phyloP scores from a whole-genome alignment of 257 asterid species.

The Nicotiana sylvestris region DNA sequence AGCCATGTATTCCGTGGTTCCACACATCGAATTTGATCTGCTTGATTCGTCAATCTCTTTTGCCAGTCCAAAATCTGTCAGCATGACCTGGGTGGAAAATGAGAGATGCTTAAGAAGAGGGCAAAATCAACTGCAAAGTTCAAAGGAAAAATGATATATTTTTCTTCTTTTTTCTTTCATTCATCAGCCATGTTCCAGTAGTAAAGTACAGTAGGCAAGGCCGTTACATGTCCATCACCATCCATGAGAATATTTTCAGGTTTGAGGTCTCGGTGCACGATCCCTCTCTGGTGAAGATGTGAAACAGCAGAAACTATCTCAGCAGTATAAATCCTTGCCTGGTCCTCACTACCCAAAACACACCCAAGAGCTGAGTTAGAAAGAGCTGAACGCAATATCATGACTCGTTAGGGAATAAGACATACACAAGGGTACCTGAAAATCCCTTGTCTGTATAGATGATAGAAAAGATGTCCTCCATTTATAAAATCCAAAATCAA shows the following conservation, averaged over 20 bases:
- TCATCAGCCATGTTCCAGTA: constrained; percentile 17
- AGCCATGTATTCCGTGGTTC: constrained; percentile 96
- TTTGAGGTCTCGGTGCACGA: constrained; percentile 91
- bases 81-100: constrained; percentile 55
- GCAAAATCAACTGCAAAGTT: neutral
- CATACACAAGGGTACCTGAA: constrained; percentile 57
- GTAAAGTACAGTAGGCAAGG: constrained; percentile 12
- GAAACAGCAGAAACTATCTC: constrained; percentile 97
- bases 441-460: constrained; percentile 89
- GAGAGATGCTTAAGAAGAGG: constrained; percentile 14
- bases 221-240: constrained; percentile 87
- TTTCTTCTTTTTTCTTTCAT: neutral
- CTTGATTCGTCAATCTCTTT: constrained; percentile 86
- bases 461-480: constrained; percentile 97
- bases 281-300: constrained; percentile 86
- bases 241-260: constrained; percentile 98
- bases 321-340: constrained; percentile 88
- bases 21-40: constrained; percentile 88
- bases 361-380: constrained; percentile 24
- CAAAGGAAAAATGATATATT: neutral
- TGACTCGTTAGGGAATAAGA: neutral
- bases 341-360: constrained; percentile 77
- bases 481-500: constrained; percentile 79
- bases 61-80: constrained; percentile 90
- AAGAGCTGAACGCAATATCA: constrained; percentile 13